phyloP scores from a whole-genome alignment of 257 asterid genomes.

The Leptodermis oblonga region DNA sequence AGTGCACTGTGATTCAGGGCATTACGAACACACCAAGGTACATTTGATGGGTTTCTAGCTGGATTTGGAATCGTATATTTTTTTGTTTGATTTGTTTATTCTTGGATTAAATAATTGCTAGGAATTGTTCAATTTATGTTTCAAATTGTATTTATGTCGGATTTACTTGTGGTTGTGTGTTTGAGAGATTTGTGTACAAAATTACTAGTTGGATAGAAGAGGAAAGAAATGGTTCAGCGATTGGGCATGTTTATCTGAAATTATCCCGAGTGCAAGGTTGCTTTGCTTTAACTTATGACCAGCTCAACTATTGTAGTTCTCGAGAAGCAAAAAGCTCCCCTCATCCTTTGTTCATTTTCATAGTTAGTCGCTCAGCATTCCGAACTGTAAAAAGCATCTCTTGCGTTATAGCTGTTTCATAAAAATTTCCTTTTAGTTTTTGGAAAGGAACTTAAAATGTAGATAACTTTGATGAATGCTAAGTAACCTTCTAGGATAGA shows the following conservation, averaged over 20 bases:
- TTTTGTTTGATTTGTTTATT: neutral
- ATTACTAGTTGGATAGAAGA: neutral
- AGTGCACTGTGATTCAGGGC: constrained; percentile 43
- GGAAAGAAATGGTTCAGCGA: neutral
- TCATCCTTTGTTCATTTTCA: too few species aligned
- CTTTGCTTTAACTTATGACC: neutral
- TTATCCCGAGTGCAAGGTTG: neutral
- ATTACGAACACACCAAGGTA: constrained; percentile 60
- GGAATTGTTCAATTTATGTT: neutral
- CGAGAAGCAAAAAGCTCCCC: too few species aligned
- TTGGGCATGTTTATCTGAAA: neutral
- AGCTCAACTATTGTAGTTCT: neutral
- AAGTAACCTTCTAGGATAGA: neutral
- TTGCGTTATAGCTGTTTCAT: too few species aligned
- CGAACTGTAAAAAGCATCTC: too few species aligned
- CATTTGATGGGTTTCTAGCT: neutral
- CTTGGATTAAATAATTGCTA: neutral
- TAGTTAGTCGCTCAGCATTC: too few species aligned
- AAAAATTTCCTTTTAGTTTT: too few species aligned
- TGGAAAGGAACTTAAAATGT: too few species aligned
- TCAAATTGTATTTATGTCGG: neutral
- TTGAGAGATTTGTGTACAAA: neutral
- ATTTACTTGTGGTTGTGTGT: neutral
- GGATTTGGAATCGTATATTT: neutral
- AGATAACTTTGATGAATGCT: neutral